A percentile compares a stretch with the other conserved stretches of the same genome.
Conservation (phyloP, 306 rosid genomes). For the Cucurbita argyrosperma region DNA sequence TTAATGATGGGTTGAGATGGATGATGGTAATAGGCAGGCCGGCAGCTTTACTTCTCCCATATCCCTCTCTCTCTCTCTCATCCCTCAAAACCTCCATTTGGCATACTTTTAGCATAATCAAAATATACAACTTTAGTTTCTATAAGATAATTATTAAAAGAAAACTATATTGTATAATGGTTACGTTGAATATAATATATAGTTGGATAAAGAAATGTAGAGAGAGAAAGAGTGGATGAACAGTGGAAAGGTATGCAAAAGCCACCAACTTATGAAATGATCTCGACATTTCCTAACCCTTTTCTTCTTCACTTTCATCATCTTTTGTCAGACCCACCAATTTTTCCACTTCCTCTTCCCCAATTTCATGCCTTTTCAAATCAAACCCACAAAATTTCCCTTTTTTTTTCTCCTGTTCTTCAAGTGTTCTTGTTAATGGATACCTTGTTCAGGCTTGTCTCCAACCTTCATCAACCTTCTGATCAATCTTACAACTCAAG, state of each 20-base stretch:
- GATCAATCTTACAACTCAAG: slow-evolving; percentile 75
- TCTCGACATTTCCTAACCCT: slow-evolving; percentile 42
- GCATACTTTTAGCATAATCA: slow-evolving; percentile 47
- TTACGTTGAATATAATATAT: no score
- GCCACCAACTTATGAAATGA: slow-evolving; percentile 44
- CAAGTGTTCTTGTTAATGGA: slow-evolving; percentile 31
- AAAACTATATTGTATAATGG: no score
- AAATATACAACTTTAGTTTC: no score
- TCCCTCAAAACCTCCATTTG: slow-evolving; percentile 31
- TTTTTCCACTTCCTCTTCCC: background rate
- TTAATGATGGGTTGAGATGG: no score
- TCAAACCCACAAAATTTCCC: background rate
- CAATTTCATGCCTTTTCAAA: background rate
- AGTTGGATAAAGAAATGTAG: background rate
- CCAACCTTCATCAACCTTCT: slow-evolving; percentile 35
- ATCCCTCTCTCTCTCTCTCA: slow-evolving; percentile 23
- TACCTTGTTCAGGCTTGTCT: slow-evolving; percentile 68
- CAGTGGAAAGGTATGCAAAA: slow-evolving; percentile 37
- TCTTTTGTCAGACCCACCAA: slow-evolving; percentile 43
- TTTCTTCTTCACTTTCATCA: slow-evolving; percentile 28
- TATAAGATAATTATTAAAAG: no score
- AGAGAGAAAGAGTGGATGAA: background rate
- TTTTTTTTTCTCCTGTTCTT: slow-evolving; percentile 4
- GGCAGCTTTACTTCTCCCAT: slow-evolving; percentile 58
- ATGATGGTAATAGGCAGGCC: slow-evolving; percentile 69